These are phyloP conservation scores for Apophysomyces trapeziformis DNA, from an alignment of 371 early-diverging fungal species.

Conservation along the genomic window DNA sequence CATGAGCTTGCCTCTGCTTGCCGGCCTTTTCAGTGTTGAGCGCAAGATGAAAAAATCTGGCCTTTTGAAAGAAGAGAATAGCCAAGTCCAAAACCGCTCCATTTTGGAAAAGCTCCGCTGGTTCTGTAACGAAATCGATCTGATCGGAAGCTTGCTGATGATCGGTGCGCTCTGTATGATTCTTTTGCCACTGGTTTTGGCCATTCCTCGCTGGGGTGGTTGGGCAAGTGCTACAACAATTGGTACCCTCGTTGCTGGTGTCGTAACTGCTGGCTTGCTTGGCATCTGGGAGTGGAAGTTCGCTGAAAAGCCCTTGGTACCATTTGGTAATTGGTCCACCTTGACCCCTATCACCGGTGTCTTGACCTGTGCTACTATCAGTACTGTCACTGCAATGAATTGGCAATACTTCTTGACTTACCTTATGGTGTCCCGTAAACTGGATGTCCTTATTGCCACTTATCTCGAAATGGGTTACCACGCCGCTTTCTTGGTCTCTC, in stretches of 20 bases:
- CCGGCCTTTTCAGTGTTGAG: constrained; percentile 31
- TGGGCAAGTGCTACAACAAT: constrained; percentile 37
- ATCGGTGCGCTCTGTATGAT: constrained; percentile 40
- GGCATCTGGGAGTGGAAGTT: constrained; percentile 41
- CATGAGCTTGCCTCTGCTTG: constrained; percentile 34
- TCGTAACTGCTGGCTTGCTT: constrained; percentile 29
- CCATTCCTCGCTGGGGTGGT: constrained; percentile 38
- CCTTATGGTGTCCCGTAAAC: constrained; percentile 42
- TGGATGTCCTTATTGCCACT: constrained; percentile 25
- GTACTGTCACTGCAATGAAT: constrained; percentile 42
- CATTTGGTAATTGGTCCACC: constrained; percentile 44
- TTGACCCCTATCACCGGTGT: constrained; percentile 44
- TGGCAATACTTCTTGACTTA: constrained; percentile 46
- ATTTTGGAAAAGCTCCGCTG: constrained; percentile 19
- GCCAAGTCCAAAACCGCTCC: constrained; percentile 12
- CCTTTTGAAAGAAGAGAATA: constrained; percentile 4
- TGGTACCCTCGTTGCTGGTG: constrained; percentile 36
- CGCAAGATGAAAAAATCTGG: constrained; percentile 23
- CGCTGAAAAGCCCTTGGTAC: constrained; percentile 42
- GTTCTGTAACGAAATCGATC: constrained; percentile 43
- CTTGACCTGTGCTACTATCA: constrained; percentile 38
- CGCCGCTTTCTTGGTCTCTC: constrained; percentile 37
- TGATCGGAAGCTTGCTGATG: constrained; percentile 46
- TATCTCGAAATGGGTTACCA: constrained; percentile 49
- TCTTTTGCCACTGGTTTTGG: constrained; percentile 48